These are phyloP conservation scores for Babesia bovis DNA, from an alignment of 169 alveolate genomes.

Conservation along the genomic window DNA sequence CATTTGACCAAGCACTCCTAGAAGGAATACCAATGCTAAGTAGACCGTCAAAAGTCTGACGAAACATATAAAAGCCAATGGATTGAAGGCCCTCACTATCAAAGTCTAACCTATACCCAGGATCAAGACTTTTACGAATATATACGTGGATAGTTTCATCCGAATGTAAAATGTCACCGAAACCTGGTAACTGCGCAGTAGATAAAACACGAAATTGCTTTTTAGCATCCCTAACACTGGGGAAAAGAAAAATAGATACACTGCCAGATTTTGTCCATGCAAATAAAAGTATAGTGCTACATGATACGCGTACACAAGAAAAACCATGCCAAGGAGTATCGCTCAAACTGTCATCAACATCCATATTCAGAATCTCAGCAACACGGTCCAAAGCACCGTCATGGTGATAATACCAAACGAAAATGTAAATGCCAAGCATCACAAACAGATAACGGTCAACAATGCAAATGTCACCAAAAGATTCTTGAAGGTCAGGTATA, in stretches of 20 bases:
- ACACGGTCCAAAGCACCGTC: slow-evolving; percentile 47
- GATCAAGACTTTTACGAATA: not conserved
- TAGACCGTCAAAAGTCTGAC: not conserved
- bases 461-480: slow-evolving; percentile 14
- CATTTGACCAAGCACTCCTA: not conserved
- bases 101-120: not conserved
- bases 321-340: slow-evolving; percentile 47
- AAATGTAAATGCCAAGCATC: slow-evolving; percentile 39
- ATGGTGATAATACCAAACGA: slow-evolving; percentile 54
- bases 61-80: not conserved
- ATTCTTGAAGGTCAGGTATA: slow-evolving; percentile 40
- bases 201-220: slow-evolving; percentile 7
- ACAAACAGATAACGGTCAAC: slow-evolving; percentile 43
- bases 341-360: slow-evolving; percentile 8
- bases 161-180: not conserved
- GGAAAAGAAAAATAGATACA: slow-evolving; percentile 35
- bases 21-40: slow-evolving; percentile 11
- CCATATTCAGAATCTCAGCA: slow-evolving; percentile 50
- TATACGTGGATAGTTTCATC: not conserved
- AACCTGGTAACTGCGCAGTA: not conserved
- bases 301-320: slow-evolving; percentile 14
- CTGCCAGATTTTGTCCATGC: slow-evolving; percentile 52
- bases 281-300: not conserved
- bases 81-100: not conserved
- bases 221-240: slow-evolving; percentile 5